phyloP scores from a whole-genome alignment of 345 rosid genomes.

The Salix purpurea region DNA sequence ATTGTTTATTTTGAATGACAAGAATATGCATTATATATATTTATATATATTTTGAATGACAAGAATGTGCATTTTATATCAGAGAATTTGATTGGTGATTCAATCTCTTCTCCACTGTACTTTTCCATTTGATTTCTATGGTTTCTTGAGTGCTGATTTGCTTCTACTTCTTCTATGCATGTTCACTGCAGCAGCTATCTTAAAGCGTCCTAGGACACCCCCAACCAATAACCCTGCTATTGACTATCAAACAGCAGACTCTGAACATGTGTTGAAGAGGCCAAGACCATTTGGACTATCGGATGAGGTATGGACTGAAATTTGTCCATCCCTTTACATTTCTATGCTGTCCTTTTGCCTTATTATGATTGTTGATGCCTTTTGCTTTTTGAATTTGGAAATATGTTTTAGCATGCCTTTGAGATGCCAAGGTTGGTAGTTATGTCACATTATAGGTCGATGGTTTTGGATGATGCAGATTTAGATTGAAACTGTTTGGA shows the following conservation, averaged over 20 bases:
- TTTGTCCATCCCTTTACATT: neutral
- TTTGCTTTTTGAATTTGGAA: neutral
- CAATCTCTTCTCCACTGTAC: neutral
- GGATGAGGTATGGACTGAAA: conserved; percentile 51
- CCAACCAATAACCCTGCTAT: conserved; percentile 46
- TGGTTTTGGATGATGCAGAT: neutral
- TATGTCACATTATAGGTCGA: neutral
- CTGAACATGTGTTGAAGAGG: conserved; percentile 69
- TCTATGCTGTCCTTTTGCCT: neutral
- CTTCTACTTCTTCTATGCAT: neutral
- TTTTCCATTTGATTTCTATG: neutral
- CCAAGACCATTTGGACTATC: conserved; percentile 62
- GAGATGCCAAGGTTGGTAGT: conserved; percentile 6
- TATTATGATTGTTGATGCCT: neutral
- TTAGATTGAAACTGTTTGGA: neutral
- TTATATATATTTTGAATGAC: no score
- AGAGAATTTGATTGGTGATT: neutral
- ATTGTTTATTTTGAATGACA: neutral
- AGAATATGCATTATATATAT: no score
- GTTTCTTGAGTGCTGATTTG: neutral
- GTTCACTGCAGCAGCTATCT: conserved; percentile 40
- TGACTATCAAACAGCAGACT: conserved; percentile 82
- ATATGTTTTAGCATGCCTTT: neutral
- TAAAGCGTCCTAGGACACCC: conserved; percentile 74
- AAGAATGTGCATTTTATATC: neutral